These are phyloP conservation scores for Yamadazyma jaroonii DNA, from an alignment of 1,139 yeast genomes.

Conservation along the genomic window DNA sequence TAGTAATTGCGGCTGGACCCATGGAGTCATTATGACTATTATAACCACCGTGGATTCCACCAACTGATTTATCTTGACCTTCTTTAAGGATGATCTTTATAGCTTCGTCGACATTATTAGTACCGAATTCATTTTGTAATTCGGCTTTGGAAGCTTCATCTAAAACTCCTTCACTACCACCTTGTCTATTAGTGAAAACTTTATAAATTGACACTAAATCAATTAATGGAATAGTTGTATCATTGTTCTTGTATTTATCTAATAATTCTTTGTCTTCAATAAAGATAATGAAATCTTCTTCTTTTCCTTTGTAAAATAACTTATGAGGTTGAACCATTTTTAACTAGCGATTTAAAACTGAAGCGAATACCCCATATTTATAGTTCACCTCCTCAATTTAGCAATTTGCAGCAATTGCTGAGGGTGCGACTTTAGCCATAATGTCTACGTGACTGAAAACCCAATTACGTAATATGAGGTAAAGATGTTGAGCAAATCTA, in stretches of 20 bases:
- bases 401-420: constrained; percentile 8
- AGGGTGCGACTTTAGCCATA: neutral
- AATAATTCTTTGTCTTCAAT: constrained; percentile 53
- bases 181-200: constrained; percentile 56
- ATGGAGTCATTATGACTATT: constrained; percentile 36
- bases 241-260: constrained; percentile 48
- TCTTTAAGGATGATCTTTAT: constrained; percentile 53
- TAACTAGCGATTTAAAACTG: constrained; percentile 13
- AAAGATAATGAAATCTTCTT: constrained; percentile 63
- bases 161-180: constrained; percentile 70
- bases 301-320: constrained; percentile 64
- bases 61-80: constrained; percentile 48
- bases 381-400: constrained; percentile 6
- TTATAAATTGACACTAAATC: constrained; percentile 65
- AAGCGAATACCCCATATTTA: constrained; percentile 5
- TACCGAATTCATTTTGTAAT: constrained; percentile 65
- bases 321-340: constrained; percentile 36
- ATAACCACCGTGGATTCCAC: constrained; percentile 18
- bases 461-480: no score
- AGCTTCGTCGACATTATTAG: constrained; percentile 43
- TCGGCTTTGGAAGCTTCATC: constrained; percentile 72
- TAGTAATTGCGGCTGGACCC: constrained; percentile 28
- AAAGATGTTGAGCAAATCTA: no score
- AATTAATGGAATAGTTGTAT: constrained; percentile 56
- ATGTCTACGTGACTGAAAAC: no score